Base-by-base conservation (phyloP, 352 stramenopile genomes). In the Phytophthora rubi region DNA sequence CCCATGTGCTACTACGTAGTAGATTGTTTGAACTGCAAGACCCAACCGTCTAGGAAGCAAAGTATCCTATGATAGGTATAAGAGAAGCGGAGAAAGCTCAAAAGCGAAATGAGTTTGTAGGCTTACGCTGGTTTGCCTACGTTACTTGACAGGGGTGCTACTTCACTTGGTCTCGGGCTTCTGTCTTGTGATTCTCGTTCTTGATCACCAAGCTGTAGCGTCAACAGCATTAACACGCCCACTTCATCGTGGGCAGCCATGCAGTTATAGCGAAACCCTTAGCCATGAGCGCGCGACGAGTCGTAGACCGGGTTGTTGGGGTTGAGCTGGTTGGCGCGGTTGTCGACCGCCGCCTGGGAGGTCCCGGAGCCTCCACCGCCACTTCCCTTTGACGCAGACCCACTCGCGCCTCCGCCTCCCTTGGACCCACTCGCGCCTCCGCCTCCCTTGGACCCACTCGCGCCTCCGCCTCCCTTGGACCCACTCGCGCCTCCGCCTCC, bases 321-420 rank as follows among this genome's bases (percentile, higher is more conserved):
- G 21, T 85, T 85, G 7, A 83, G 37, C 33, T 85, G 78, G 39
- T 81, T 83, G 0, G 75, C 51, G 12, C 62, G 73, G 33, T 82
- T 80, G 48, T 82, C 73, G 2, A 42, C 53, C 1, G 73, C 57
- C 6, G 76, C 73, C 56, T 81, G 65, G 4, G 72, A 69, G 12
- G 28, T n/a, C 15, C 57, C 52, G 8, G 48, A 55, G 21, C 47
- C 49, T n/a, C 53, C 53, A 44, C 52, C 52, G 1, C 18, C 51
- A 23, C 42, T 49, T 42, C 53, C 48, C 53, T 45, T 66, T 28
- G 59, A 53, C 28, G 48, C 35, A 16, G 51, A 49, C 45, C 44
- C 53, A 35, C 53, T 57, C 13, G 39, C 53, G 6, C 42, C 42
- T 8, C 56, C 56, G 1, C 56, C 28, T 47, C 56, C 63, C 21